Base-by-base conservation (phyloP, 139 green algal genomes). In the Haematococcus sp. region DNA sequence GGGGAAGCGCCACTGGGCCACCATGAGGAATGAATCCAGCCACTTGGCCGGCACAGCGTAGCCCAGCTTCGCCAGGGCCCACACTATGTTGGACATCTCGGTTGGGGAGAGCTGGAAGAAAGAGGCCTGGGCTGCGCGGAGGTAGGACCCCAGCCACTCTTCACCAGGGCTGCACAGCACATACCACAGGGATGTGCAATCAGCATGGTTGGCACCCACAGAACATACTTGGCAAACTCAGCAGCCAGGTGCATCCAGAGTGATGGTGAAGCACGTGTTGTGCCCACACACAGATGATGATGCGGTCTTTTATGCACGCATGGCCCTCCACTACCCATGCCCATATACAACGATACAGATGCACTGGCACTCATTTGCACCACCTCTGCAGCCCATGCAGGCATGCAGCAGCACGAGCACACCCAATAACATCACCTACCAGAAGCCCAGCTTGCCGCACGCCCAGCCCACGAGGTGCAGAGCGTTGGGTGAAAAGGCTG, bases 1-100 rank as follows among this genome's bases (percentile, higher is more conserved):
- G 2, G 80, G 80, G 61, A 86, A 86, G 9, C 80, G 80, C 80
- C 80, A 86, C 71, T 86, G 80, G 22, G 75, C 68, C 4, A 82
- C 80, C 71, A 86, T 75, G 43, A 86, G 61, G 51, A 83, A 78
- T 66, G 68, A 78, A 63, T 86, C 80, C 30, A 83, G 19, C 76
- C 76, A 86, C 20, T 68, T n/a, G 44, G 31, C 35, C 0, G 80
- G 80, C 28, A 86, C 52, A 68, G 77, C 68, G 13, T 60, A 43
- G 27, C 70, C 80, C 15, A 86, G 76, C 63, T 83, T 82, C 17
- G 80, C 80, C 3, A 86, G 58, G 22, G 80, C 80, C 80, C 80
- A 86, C 23, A 86, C 70, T 27, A 83, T 76, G 68, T 86, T 86
- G 43, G 68, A 31, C 34, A 86, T 78, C 54, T 86, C 80, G 0